These are phyloP conservation scores for Chaetomiaceae sp. DNA, from an alignment of 2,329 filamentous ascomycete species.

Conservation along the genomic window DNA sequence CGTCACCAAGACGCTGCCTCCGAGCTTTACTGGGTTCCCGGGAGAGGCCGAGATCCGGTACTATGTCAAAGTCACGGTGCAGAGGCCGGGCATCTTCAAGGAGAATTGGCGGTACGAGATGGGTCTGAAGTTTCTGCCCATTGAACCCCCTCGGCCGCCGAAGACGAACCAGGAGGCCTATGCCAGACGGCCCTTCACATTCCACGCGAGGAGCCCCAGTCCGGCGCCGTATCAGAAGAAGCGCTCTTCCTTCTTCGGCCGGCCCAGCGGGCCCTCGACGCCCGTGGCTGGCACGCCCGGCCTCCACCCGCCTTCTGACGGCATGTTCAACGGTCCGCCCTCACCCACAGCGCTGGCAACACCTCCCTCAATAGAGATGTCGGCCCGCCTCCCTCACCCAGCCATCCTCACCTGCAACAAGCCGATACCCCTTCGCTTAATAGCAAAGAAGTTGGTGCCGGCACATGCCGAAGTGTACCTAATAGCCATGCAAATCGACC, in stretches of 20 bases:
- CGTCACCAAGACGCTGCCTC: conserved; percentile 81
- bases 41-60: conserved; percentile 88
- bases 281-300: neutral
- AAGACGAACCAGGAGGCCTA: conserved; percentile 73
- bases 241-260: conserved; percentile 38
- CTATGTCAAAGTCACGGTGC: conserved; percentile 92
- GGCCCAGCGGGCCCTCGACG: conserved; percentile 10
- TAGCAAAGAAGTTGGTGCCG: conserved; percentile 71
- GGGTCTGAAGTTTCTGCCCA: conserved; percentile 83
- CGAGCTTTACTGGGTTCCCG: conserved; percentile 81
- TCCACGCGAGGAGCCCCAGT: conserved; percentile 40
- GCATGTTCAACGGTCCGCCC: conserved; percentile 19
- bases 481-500: conserved; percentile 72
- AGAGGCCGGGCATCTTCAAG: conserved; percentile 81
- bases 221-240: conserved; percentile 42
- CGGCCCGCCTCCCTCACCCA: conserved; percentile 78
- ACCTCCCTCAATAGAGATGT: conserved; percentile 69
- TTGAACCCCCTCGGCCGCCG: conserved; percentile 75
- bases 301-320: neutral
- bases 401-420: conserved; percentile 86
- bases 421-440: conserved; percentile 72
- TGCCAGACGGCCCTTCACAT: conserved; percentile 66
- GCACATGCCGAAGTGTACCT: conserved; percentile 68
- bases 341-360: conserved; percentile 31
- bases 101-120: conserved; percentile 72